A percentile compares a stretch with the other conserved stretches of the same genome.
Evolutionary conservation across 2,329 filamentous ascomycete species (phyloP).

Genomic region (Chaetomium globosum): DNA sequence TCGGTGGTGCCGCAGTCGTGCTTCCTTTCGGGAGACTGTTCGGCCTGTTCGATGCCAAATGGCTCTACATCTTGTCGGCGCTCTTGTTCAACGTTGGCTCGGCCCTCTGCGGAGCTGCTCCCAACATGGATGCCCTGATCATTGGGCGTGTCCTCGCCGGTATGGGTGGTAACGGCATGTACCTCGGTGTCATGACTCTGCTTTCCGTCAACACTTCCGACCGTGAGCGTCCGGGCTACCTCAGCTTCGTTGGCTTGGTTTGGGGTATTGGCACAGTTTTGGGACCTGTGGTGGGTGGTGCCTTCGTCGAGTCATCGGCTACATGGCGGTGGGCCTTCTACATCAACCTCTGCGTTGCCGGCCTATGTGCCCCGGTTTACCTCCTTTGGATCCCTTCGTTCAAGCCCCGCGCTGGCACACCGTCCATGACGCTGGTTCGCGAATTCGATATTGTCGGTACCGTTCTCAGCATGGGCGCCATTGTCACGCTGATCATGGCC

Average conservation of each 20-base stretch:
- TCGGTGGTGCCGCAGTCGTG: slow-evolving; percentile 1
- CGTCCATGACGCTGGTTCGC: slow-evolving; percentile 34
- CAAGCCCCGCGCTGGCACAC: slow-evolving; percentile 22
- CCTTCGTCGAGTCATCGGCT: slow-evolving; percentile 47
- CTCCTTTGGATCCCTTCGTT: slow-evolving; percentile 40
- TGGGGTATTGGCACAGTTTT: slow-evolving; percentile 52
- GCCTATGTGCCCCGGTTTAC: slow-evolving; percentile 38
- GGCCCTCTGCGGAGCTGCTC: slow-evolving; percentile 50
- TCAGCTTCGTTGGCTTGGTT: slow-evolving; percentile 37
- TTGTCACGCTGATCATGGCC: slow-evolving; percentile 50
- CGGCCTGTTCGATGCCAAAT: slow-evolving; percentile 48
- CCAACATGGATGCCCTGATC: slow-evolving; percentile 51
- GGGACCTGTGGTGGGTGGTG: slow-evolving; percentile 53
- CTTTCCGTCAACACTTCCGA: slow-evolving; percentile 40
- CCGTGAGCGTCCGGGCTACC: slow-evolving; percentile 38
- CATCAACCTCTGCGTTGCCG: slow-evolving; percentile 57
- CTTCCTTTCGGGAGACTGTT: slow-evolving; percentile 41
- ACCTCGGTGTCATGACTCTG: slow-evolving; percentile 43
- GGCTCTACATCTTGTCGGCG: slow-evolving; percentile 38
- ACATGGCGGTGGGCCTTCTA: slow-evolving; percentile 57
- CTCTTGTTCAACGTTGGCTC: slow-evolving; percentile 39
- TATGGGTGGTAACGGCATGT: slow-evolving; percentile 51
- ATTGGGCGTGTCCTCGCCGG: slow-evolving; percentile 51
- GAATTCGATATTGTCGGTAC: slow-evolving; percentile 51
- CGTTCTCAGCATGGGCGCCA: slow-evolving; percentile 47